Percentiles rank a stretch among this genome's conserved stretches.
Evolutionary conservation across 225 moss, liverwort and hornwort species (phyloP).

Genomic region (Physcomitrium patens): DNA sequence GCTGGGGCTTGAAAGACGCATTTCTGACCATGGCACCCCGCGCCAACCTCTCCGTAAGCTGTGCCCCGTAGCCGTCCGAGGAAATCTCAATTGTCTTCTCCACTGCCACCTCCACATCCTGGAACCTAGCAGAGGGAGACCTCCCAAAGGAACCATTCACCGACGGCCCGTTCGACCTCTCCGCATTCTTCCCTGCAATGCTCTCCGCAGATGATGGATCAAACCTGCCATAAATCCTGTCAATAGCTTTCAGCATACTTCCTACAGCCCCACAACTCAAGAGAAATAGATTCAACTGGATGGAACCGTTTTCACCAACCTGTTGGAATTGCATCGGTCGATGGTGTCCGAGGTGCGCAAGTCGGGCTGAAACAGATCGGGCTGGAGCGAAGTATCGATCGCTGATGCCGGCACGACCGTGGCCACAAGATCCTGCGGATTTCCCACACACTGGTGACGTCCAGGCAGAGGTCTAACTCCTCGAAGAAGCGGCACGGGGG

Average conservation of each 20-base stretch:
- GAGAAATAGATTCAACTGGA: neutral
- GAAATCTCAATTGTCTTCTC: conserved; percentile 66
- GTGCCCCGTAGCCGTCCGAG: conserved; percentile 59
- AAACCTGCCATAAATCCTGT: conserved; percentile 33
- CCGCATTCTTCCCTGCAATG: conserved; percentile 59
- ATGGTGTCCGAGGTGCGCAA: conserved; percentile 66
- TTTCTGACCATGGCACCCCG: conserved; percentile 43
- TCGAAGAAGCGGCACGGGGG: conserved; percentile 61
- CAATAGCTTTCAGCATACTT: neutral
- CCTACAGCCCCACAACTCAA: neutral
- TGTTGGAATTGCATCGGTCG: conserved; percentile 49
- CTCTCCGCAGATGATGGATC: conserved; percentile 61
- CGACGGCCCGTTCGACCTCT: conserved; percentile 37
- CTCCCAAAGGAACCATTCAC: conserved; percentile 30
- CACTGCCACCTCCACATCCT: conserved; percentile 44
- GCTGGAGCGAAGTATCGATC: conserved; percentile 37
- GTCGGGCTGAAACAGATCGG: conserved; percentile 66
- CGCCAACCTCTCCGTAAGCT: conserved; percentile 58
- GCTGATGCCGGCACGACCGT: conserved; percentile 47
- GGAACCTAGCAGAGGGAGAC: conserved; percentile 32
- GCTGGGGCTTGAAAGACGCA: conserved; percentile 44
- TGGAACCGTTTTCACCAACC: conserved; percentile 26
- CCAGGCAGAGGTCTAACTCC: conserved; percentile 62
- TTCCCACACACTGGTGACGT: conserved; percentile 62
- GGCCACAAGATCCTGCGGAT: conserved; percentile 60